Percentiles rank a stretch among this genome's conserved stretches.
phyloP scores from a whole-genome alignment of 805 yeast genomes.

The Pichia paraexigua region DNA sequence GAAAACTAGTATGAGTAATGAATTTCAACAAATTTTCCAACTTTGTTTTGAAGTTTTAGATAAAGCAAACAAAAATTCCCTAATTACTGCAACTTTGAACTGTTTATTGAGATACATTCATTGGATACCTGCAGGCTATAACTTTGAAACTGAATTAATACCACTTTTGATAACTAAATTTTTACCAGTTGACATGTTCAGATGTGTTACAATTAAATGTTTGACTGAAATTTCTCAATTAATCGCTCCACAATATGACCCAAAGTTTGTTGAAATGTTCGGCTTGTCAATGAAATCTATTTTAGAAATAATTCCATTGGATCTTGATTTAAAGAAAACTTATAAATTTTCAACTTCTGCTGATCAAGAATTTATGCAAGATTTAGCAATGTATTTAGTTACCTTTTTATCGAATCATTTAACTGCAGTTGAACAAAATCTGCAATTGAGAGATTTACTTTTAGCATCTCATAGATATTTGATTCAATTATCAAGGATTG shows the following conservation, averaged over 20 bases:
- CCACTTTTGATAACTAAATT: conserved; percentile 67
- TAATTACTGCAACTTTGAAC: conserved; percentile 76
- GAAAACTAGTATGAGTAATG: conserved; percentile 77
- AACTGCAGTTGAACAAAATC: conserved; percentile 50
- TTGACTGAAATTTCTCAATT: conserved; percentile 83
- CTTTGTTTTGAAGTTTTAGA: conserved; percentile 91
- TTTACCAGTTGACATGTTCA: conserved; percentile 66
- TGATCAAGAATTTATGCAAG: conserved; percentile 92
- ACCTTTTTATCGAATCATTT: conserved; percentile 77
- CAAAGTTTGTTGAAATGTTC: conserved; percentile 62
- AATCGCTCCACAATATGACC: conserved; percentile 44
- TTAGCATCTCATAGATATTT: conserved; percentile 72
- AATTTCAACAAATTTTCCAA: conserved; percentile 87
- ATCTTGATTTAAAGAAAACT: conserved; percentile 60
- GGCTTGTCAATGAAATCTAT: conserved; percentile 66
- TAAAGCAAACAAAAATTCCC: conserved; percentile 75
- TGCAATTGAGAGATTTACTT: conserved; percentile 44
- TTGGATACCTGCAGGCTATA: conserved; percentile 89
- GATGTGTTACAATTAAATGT: conserved; percentile 84
- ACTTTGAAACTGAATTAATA: conserved; percentile 81
- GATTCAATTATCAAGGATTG: conserved; percentile 78
- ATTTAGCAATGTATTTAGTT: conserved; percentile 85
- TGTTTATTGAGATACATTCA: conserved; percentile 78
- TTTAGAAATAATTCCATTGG: conserved; percentile 57
- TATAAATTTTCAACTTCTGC: conserved; percentile 69